phyloP scores from a whole-genome alignment of 306 rosid species.

The Amphicarpaea edgeworthii region DNA sequence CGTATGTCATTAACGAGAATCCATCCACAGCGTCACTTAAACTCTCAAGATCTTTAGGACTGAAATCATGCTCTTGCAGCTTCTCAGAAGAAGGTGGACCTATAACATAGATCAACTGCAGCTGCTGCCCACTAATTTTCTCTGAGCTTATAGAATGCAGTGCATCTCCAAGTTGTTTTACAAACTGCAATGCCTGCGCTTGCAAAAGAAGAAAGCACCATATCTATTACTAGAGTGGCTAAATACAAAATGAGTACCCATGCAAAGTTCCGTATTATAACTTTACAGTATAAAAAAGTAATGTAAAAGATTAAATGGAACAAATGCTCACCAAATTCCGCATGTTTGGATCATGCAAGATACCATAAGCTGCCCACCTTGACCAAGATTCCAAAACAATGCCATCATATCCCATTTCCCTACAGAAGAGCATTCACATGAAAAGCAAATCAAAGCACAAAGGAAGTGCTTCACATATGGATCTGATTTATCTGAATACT shows the following conservation, averaged over 20 bases:
- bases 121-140: conserved; percentile 49
- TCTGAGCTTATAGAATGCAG: conserved; percentile 72
- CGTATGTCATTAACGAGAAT: conserved; percentile 92
- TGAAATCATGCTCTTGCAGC: conserved; percentile 80
- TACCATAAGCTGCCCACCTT: conserved; percentile 88
- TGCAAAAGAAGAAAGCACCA: conserved; percentile 48
- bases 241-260: conserved; percentile 21
- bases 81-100: conserved; percentile 91
- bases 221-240: conserved; percentile 23
- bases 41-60: conserved; percentile 80
- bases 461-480: conserved; percentile 12
- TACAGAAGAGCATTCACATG: conserved; percentile 43
- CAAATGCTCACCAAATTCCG: conserved; percentile 67
- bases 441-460: conserved; percentile 34
- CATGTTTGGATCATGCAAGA: conserved; percentile 78
- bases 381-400: conserved; percentile 97
- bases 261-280: conserved; percentile 34
- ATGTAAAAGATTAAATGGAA: conserved; percentile 18
- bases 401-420: conserved; percentile 99
- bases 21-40: conserved; percentile 82
- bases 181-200: conserved; percentile 81
- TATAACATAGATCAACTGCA: conserved; percentile 85
- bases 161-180: conserved; percentile 84
- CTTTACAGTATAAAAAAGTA: conserved; percentile 6
- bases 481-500: conserved; percentile 10